phyloP scores from a whole-genome alignment of 768 basidiomycete species.

The Kwoniella shandongensis region DNA sequence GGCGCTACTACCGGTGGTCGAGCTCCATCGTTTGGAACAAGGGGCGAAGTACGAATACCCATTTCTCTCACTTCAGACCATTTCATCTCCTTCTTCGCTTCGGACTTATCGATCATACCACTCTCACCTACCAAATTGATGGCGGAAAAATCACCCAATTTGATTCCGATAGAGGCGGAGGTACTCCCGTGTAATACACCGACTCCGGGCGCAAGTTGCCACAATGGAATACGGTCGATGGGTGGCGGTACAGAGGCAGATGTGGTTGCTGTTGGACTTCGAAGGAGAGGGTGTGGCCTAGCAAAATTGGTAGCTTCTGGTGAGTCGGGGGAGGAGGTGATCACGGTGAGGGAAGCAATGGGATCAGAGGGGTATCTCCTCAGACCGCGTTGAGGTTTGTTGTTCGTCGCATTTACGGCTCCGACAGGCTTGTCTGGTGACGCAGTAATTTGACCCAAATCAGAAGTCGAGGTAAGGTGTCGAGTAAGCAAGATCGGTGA shows the following conservation, averaged over 20 bases:
- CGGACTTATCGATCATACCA: background rate
- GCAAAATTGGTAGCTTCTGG: too few relatives aligned
- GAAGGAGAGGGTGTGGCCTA: too few relatives aligned
- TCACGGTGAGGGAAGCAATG: slow-evolving; percentile 37
- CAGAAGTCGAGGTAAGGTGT: background rate
- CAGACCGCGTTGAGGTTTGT: too few relatives aligned
- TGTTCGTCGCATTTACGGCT: too few relatives aligned
- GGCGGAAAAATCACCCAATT: slow-evolving; percentile 43
- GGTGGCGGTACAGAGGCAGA: background rate
- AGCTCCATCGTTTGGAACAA: background rate
- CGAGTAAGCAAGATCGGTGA: background rate
- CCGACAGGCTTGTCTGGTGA: too few relatives aligned
- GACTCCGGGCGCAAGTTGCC: slow-evolving; percentile 43
- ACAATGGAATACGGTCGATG: slow-evolving; percentile 37
- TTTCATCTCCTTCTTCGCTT: background rate
- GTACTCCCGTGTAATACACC: slow-evolving; percentile 41
- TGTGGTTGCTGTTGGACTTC: too few relatives aligned
- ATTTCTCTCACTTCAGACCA: background rate
- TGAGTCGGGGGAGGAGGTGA: slow-evolving; percentile 12
- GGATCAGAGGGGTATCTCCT: slow-evolving; percentile 29
- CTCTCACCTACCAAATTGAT: slow-evolving; percentile 26
- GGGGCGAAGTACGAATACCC: slow-evolving; percentile 10
- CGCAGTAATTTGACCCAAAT: too few relatives aligned
- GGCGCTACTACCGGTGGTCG: background rate
- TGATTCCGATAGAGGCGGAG: slow-evolving; percentile 38